A percentile compares a stretch with the other conserved stretches of the same genome.
phyloP scores from a whole-genome alignment of 768 basidiomycete genomes.

The Pulveroboletus ravenelii region DNA sequence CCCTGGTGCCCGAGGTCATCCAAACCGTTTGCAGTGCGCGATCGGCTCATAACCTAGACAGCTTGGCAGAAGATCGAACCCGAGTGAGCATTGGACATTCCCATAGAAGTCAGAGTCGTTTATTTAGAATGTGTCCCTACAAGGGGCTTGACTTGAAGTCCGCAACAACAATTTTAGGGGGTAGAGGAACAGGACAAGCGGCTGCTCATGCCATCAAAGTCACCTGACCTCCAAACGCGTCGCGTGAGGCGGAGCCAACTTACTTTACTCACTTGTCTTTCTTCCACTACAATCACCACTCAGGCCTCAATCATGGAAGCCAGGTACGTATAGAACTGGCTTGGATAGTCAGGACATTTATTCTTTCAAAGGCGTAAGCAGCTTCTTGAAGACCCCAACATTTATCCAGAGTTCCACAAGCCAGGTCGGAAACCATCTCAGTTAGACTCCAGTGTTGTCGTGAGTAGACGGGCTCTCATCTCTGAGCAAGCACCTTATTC shows the following conservation, averaged over 20 bases:
- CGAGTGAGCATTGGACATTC: too few relatives aligned
- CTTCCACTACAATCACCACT: slow-evolving; percentile 4
- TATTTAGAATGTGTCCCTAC: too few relatives aligned
- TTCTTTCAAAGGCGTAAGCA: slow-evolving; percentile 22
- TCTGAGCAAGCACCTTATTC: neutral
- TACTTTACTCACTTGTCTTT: neutral
- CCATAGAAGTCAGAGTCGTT: too few relatives aligned
- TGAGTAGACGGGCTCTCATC: slow-evolving; percentile 8
- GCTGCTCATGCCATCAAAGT: neutral
- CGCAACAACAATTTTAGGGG: too few relatives aligned
- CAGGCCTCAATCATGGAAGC: slow-evolving; percentile 21
- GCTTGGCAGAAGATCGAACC: too few relatives aligned
- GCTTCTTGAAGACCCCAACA: slow-evolving; percentile 19
- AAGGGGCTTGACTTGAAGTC: too few relatives aligned
- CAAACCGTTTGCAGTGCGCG: too few relatives aligned
- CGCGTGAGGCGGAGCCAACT: slow-evolving; percentile 10
- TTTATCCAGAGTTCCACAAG: slow-evolving; percentile 30
- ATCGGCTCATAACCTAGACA: too few relatives aligned
- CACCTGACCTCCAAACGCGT: slow-evolving; percentile 25
- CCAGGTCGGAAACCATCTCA: slow-evolving; percentile 16
- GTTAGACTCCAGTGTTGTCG: slow-evolving; percentile 13
- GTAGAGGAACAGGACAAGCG: too few relatives aligned
- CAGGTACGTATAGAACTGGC: slow-evolving; percentile 10
- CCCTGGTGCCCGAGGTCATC: too few relatives aligned
- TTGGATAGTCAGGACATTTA: neutral